Evolutionary conservation across 1,284 basidiomycete genomes (phyloP).

Genomic region (Mycena citricolor): DNA sequence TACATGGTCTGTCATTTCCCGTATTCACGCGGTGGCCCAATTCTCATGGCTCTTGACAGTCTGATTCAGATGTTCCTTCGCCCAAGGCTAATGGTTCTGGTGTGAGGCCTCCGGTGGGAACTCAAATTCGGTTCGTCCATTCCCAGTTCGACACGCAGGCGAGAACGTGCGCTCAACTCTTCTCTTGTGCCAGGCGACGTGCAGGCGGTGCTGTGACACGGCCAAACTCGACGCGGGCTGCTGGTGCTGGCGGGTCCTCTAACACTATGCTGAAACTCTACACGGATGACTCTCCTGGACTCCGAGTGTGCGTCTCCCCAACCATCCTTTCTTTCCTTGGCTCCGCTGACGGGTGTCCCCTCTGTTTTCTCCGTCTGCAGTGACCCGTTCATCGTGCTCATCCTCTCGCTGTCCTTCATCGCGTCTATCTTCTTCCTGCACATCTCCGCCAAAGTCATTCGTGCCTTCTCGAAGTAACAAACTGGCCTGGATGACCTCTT

Average conservation of each 20-base stretch:
- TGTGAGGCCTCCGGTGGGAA: slow-evolving; percentile 63
- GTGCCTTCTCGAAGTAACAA: slow-evolving; percentile 83
- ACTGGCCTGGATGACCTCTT: not conserved
- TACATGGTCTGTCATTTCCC: slow-evolving; percentile 18
- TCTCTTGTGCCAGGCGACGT: slow-evolving; percentile 76
- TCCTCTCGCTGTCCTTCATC: slow-evolving; percentile 97
- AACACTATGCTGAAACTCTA: slow-evolving; percentile 99
- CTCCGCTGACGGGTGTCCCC: too few relatives aligned
- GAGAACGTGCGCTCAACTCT: too few relatives aligned
- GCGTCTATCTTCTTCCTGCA: slow-evolving; percentile 99
- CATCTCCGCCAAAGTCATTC: slow-evolving; percentile 93
- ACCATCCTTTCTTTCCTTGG: slow-evolving; percentile 2
- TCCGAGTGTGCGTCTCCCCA: slow-evolving; percentile 80
- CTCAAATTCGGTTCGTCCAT: slow-evolving; percentile 75
- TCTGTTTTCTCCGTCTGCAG: too few relatives aligned
- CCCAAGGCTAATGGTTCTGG: slow-evolving; percentile 42
- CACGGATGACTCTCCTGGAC: slow-evolving; percentile 95
- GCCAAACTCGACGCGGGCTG: slow-evolving; percentile 88
- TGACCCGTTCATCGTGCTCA: slow-evolving; percentile 97
- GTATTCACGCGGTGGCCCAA: accelerated
- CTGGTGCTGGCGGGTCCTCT: slow-evolving; percentile 93
- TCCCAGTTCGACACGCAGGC: too few relatives aligned
- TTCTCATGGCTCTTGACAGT: slow-evolving; percentile 40
- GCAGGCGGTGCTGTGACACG: slow-evolving; percentile 71
- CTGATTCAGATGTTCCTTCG: slow-evolving; percentile 69